Evolutionary conservation across 2,329 filamentous ascomycete genomes (phyloP).

Genomic region (Aciculosporium take): DNA sequence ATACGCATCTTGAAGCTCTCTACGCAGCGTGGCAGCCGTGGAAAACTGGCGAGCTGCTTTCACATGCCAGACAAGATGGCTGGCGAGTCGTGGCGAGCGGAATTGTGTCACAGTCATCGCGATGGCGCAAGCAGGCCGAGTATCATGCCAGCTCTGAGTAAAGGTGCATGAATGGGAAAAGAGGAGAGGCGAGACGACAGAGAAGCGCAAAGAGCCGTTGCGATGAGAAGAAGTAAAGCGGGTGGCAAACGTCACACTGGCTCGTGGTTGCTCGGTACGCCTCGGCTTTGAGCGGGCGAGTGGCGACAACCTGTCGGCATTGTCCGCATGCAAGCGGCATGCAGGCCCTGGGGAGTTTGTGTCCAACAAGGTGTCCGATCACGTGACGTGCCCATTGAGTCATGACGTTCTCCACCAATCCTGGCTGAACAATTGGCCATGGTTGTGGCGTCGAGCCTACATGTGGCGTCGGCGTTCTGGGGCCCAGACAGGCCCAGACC

Average conservation of each 20-base stretch:
- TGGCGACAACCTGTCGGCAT: constrained; percentile 1
- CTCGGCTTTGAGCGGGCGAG: constrained; percentile 24
- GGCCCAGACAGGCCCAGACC: neutral
- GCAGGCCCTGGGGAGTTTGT: too few relatives aligned
- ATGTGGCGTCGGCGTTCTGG: too few relatives aligned
- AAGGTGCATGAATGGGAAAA: neutral
- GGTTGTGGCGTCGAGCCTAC: too few relatives aligned
- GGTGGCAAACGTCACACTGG: constrained; percentile 2
- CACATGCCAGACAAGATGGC: constrained; percentile 26
- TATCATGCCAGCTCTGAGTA: too few relatives aligned
- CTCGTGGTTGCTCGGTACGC: constrained; percentile 17
- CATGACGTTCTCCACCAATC: too few relatives aligned
- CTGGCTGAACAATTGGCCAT: too few relatives aligned
- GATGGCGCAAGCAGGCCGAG: neutral
- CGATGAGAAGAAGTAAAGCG: too few relatives aligned
- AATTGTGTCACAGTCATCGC: constrained; percentile 20
- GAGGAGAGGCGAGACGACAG: neutral
- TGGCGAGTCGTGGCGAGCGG: constrained; percentile 19
- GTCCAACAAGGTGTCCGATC: too few relatives aligned
- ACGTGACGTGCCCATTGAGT: too few relatives aligned
- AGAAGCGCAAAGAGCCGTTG: neutral
- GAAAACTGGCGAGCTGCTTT: constrained; percentile 33
- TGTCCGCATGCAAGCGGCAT: too few relatives aligned
- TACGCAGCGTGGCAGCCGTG: constrained; percentile 25
- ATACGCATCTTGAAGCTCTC: constrained; percentile 80